Evolutionary conservation across 1,284 basidiomycete species (phyloP).

Genomic region (Fomitopsis schrenkii): DNA sequence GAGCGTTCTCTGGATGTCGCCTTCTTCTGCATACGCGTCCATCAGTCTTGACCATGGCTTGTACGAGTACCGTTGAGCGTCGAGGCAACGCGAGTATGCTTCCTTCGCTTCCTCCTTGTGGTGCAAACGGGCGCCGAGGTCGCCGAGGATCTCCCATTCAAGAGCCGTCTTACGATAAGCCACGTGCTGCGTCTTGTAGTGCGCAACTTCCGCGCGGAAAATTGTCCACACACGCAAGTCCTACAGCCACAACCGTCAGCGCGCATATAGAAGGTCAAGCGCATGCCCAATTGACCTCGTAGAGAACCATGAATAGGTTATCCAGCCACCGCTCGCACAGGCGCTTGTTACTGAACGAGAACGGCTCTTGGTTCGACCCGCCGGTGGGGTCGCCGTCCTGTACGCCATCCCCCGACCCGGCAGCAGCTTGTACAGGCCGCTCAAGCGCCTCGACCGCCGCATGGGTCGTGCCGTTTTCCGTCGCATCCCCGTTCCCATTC

Average conservation of each 20-base stretch:
- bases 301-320: conserved; percentile 97
- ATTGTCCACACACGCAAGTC: conserved; percentile 99
- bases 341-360: conserved; percentile 94
- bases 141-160: conserved; percentile 99
- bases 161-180: conserved; percentile 95
- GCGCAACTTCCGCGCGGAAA: conserved; percentile 97
- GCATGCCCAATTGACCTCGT: conserved; percentile 61
- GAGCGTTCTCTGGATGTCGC: conserved; percentile 86
- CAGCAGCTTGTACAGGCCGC: conserved; percentile 60
- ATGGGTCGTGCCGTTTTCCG: conserved; percentile 22
- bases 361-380: conserved; percentile 50
- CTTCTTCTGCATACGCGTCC: conserved; percentile 93
- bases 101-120: conserved; percentile 99
- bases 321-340: conserved; percentile 98
- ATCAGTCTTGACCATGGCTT: conserved; percentile 93
- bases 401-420: conserved; percentile 33
- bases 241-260: conserved; percentile 36
- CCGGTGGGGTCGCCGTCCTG: conserved; percentile 36
- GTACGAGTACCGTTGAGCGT: conserved; percentile 79
- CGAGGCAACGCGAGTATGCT: conserved; percentile 92
- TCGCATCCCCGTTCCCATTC: conserved; percentile 24
- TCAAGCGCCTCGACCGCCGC: conserved; percentile 38
- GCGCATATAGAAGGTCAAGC: background rate
- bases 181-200: conserved; percentile 97
- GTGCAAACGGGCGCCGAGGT: conserved; percentile 86